Conservation (phyloP, 768 basidiomycete species). For the Pleurotus tuber-regium region DNA sequence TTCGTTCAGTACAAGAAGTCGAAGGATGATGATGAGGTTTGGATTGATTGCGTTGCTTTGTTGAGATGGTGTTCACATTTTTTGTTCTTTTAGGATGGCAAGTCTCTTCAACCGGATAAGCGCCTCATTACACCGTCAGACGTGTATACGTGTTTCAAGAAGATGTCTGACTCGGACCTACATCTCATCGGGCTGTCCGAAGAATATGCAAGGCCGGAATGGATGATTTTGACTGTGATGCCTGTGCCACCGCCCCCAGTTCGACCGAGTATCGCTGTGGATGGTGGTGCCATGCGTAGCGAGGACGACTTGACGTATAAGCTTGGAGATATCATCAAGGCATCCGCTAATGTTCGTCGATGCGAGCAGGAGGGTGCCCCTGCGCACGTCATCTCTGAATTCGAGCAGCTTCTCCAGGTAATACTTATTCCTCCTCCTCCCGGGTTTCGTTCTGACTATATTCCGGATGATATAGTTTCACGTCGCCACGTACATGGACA, state of each 20-base stretch:
- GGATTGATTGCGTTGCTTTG: slow-evolving; percentile 25
- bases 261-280: slow-evolving; percentile 95
- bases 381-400: slow-evolving; percentile 92
- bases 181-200: slow-evolving; percentile 89
- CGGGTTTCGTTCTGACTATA: no score
- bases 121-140: slow-evolving; percentile 81
- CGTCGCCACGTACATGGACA: slow-evolving; percentile 99
- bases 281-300: slow-evolving; percentile 93
- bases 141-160: slow-evolving; percentile 93
- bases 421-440: no score
- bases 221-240: slow-evolving; percentile 99
- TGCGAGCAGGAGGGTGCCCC: slow-evolving; percentile 97
- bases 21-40: slow-evolving; percentile 94
- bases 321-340: slow-evolving; percentile 94
- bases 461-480: slow-evolving; percentile 91
- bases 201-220: slow-evolving; percentile 95
- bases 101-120: slow-evolving; percentile 80
- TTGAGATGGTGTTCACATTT: slow-evolving; percentile 14
- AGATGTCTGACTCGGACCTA: slow-evolving; percentile 89
- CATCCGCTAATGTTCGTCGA: slow-evolving; percentile 86
- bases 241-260: slow-evolving; percentile 98
- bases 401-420: slow-evolving; percentile 94
- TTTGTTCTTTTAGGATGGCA: slow-evolving; percentile 57
- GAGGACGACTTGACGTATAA: slow-evolving; percentile 99
- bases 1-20: slow-evolving; percentile 92